A percentile compares a stretch with the other conserved stretches of the same genome.
These are phyloP conservation scores for Mycosarcoma maydis DNA, from an alignment of 1,284 basidiomycete genomes.

Conservation along the genomic window DNA sequence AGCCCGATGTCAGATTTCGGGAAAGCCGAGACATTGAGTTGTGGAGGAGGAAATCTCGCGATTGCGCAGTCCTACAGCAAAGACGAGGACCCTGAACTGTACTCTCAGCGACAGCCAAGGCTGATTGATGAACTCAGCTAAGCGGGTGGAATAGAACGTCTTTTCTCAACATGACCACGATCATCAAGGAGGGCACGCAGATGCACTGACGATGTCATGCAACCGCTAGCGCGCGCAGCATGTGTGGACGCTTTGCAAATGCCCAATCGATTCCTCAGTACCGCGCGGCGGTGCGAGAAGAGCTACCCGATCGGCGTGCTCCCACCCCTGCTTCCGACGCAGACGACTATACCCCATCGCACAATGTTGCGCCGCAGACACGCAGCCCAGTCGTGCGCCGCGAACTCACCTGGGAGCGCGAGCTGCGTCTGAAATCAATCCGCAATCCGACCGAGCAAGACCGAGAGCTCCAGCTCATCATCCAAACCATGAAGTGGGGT, in stretches of 20 bases:
- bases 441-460: constrained; percentile 18
- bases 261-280: constrained; percentile 45
- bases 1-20: background rate
- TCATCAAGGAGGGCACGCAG: background rate
- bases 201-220: too few species aligned
- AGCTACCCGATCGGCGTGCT: constrained; percentile 15
- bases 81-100: background rate
- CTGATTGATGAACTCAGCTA: too few species aligned
- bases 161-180: background rate
- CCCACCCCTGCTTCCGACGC: constrained; percentile 23
- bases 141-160: too few species aligned
- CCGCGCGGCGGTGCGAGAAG: constrained; percentile 27
- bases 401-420: constrained; percentile 39
- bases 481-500: constrained; percentile 78
- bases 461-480: constrained; percentile 20
- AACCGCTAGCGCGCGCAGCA: constrained; percentile 4
- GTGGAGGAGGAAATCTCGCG: background rate
- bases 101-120: background rate
- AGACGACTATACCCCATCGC: constrained; percentile 52
- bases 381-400: constrained; percentile 52
- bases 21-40: background rate
- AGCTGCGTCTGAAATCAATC: constrained; percentile 13
- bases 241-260: constrained; percentile 60
- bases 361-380: constrained; percentile 61
- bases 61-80: background rate